These are phyloP conservation scores for Fusarium drepaniforme DNA, from an alignment of 2,329 filamentous ascomycete species.

Conservation along the genomic window DNA sequence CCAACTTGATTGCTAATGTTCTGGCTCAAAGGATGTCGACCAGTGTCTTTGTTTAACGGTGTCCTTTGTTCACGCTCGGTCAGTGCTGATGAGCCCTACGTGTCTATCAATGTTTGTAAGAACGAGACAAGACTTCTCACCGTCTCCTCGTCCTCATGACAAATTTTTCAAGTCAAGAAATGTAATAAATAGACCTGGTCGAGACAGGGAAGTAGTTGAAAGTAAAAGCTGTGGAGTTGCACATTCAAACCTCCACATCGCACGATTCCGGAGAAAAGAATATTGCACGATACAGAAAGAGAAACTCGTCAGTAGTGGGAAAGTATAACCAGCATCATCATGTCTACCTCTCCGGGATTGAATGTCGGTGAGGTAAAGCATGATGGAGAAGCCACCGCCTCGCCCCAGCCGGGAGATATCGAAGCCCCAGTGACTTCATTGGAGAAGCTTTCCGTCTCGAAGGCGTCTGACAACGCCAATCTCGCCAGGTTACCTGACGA, in stretches of 20 bases:
- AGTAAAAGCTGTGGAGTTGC: background rate
- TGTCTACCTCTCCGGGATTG: background rate
- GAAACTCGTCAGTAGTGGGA: background rate
- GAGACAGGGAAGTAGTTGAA: background rate
- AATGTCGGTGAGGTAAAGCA: background rate
- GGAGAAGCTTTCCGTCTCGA: background rate
- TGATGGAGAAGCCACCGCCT: background rate
- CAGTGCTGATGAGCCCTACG: background rate
- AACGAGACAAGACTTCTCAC: background rate
- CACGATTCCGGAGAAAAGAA: background rate
- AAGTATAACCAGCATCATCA: background rate
- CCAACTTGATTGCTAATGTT: background rate
- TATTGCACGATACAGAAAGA: background rate
- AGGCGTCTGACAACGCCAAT: background rate
- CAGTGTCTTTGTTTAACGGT: background rate
- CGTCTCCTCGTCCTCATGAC: background rate
- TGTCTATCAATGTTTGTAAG: background rate
- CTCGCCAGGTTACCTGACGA: background rate
- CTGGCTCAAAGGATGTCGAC: background rate
- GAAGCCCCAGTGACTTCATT: background rate
- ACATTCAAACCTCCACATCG: background rate
- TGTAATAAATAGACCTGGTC: background rate
- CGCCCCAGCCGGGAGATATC: background rate
- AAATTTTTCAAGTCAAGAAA: background rate
- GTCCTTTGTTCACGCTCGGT: background rate